A percentile compares a stretch with the other conserved stretches of the same genome.
Conservation (phyloP, 495 filamentous ascomycete genomes). For the Neurospora tetraspora region DNA sequence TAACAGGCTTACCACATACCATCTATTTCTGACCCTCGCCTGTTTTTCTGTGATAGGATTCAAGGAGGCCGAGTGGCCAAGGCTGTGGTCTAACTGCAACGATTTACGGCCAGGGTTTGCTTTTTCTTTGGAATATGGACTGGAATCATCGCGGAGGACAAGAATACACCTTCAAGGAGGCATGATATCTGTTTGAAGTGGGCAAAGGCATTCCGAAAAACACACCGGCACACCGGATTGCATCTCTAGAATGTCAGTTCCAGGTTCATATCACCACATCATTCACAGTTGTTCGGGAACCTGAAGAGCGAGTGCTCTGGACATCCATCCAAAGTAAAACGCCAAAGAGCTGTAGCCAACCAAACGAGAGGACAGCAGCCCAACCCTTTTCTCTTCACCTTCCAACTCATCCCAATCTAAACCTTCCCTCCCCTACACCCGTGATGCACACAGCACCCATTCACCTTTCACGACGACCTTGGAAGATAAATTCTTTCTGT, state of each 20-base stretch:
- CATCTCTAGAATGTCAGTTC: background rate
- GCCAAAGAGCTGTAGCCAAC: background rate
- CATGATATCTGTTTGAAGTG: background rate
- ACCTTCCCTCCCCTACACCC: background rate
- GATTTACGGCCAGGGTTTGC: background rate
- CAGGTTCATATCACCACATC: background rate
- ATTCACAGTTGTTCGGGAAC: background rate
- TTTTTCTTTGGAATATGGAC: background rate
- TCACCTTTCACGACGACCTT: background rate
- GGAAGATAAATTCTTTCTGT: background rate
- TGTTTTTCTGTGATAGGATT: background rate
- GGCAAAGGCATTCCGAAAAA: background rate
- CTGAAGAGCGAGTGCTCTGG: background rate
- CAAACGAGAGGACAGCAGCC: background rate
- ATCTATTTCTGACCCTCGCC: background rate
- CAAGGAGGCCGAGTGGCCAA: background rate
- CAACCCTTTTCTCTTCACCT: conserved; percentile 1
- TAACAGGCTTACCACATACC: background rate
- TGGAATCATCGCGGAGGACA: background rate
- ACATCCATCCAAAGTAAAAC: background rate
- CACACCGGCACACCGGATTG: background rate
- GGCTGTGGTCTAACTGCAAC: background rate
- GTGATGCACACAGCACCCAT: background rate
- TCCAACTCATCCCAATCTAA: background rate
- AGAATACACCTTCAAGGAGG: background rate